Percentiles rank a stretch among this genome's conserved stretches.
phyloP scores from a whole-genome alignment of 257 asterid species.

The Jasminum sambac region DNA sequence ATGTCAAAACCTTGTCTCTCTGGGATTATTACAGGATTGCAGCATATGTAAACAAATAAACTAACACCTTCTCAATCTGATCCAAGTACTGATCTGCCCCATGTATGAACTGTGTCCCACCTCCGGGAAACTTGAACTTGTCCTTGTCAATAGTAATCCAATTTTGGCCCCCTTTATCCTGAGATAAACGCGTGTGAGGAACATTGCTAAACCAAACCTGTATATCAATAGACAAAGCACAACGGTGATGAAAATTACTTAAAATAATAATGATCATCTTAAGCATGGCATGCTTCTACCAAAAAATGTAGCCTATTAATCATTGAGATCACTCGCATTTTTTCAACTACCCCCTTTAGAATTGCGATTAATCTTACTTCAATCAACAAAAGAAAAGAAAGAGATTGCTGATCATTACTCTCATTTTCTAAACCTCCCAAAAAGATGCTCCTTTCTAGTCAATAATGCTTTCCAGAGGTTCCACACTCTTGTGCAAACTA shows the following conservation, averaged over 20 bases:
- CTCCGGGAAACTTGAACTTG: slow-evolving; percentile 97
- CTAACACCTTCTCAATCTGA: slow-evolving; percentile 77
- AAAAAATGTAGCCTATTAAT: too few species aligned
- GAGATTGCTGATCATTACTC: not conserved
- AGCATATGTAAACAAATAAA: not conserved
- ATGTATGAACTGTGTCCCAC: slow-evolving; percentile 94
- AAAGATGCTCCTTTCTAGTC: not conserved
- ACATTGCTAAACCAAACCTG: slow-evolving; percentile 98
- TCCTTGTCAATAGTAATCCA: slow-evolving; percentile 79
- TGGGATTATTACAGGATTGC: not conserved
- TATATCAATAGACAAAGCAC: slow-evolving; percentile 13
- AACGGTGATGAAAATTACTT: slow-evolving; percentile 26
- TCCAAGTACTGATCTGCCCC: slow-evolving; percentile 94
- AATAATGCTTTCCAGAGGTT: not conserved
- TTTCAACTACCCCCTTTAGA: too few species aligned
- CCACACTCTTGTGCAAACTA: not conserved
- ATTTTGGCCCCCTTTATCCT: slow-evolving; percentile 95
- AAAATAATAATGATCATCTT: slow-evolving; percentile 16
- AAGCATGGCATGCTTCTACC: not conserved
- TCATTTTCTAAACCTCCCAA: slow-evolving; percentile 5
- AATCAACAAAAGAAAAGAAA: not conserved
- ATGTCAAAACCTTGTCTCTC: slow-evolving; percentile 1
- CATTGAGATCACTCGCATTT: too few species aligned
- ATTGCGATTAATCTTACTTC: not conserved
- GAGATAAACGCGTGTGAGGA: slow-evolving; percentile 89